Conservation (phyloP, 345 rosid species). For the Noccaea bulbosa region DNA sequence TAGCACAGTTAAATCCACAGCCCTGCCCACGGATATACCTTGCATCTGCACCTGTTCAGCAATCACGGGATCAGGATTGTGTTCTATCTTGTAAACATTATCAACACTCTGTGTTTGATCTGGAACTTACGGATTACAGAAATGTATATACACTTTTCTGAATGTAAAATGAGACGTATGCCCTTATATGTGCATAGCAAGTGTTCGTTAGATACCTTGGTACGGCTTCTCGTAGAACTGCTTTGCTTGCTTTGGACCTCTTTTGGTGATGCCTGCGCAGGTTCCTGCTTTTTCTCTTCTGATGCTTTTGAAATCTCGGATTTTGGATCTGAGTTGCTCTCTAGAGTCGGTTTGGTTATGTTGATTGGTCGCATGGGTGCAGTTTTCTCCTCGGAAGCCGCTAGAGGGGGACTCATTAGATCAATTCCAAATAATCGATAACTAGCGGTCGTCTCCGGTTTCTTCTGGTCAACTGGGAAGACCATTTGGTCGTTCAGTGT, state of each 20-base stretch:
- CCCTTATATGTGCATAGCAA: constrained; percentile 9
- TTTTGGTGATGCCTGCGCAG: constrained; percentile 51
- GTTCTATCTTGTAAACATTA: background rate
- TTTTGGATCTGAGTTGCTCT: constrained; percentile 60
- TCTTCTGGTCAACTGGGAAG: constrained; percentile 53
- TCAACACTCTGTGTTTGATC: too few species aligned
- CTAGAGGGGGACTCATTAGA: constrained; percentile 53
- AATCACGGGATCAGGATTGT: constrained; percentile 6
- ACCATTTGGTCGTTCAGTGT: constrained; percentile 47
- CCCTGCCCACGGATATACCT: constrained; percentile 87
- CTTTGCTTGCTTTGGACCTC: constrained; percentile 70
- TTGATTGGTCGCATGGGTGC: constrained; percentile 42
- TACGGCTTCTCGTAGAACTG: constrained; percentile 57
- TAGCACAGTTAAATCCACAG: constrained; percentile 69
- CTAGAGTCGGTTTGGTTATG: constrained; percentile 45
- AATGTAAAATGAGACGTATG: background rate
- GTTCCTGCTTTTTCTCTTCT: constrained; percentile 62
- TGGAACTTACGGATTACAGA: too few species aligned
- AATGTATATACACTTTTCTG: too few species aligned
- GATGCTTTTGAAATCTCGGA: constrained; percentile 54
- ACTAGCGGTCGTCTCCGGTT: constrained; percentile 50
- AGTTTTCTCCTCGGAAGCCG: constrained; percentile 47
- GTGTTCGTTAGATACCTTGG: constrained; percentile 59
- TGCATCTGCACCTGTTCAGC: constrained; percentile 82
- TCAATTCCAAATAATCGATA: constrained; percentile 84